These are phyloP conservation scores for Dioscorea dumetorum DNA, from an alignment of 106 monocot species.

Conservation along the genomic window DNA sequence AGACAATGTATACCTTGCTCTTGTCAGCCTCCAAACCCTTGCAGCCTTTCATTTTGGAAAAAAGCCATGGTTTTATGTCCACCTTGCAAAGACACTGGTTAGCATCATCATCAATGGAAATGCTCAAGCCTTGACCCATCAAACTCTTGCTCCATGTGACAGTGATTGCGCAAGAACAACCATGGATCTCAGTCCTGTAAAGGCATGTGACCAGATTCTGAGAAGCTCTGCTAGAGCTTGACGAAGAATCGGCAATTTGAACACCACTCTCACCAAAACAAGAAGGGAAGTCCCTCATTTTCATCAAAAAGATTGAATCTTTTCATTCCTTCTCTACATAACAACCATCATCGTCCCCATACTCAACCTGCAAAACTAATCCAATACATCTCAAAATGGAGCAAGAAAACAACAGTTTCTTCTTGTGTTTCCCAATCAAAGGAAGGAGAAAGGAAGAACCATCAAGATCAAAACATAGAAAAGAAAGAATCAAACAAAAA, in stretches of 20 bases:
- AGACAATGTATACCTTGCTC: conserved; percentile 26
- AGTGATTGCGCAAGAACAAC: not conserved
- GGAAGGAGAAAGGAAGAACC: no score
- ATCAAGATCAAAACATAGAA: no score
- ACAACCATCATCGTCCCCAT: no score
- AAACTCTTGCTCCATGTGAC: not conserved
- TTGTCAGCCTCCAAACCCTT: conserved; percentile 21
- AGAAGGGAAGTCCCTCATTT: conserved; percentile 9
- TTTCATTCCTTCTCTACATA: not conserved
- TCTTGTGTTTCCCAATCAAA: no score
- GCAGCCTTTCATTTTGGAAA: conserved; percentile 34
- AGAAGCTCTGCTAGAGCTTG: not conserved
- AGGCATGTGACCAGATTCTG: not conserved
- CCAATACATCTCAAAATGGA: no score
- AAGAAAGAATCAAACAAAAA: no score
- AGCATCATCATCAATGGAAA: not conserved
- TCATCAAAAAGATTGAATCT: not conserved
- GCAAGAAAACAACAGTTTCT: no score
- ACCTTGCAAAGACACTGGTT: conserved; percentile 3
- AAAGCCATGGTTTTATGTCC: conserved; percentile 2
- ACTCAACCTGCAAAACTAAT: no score
- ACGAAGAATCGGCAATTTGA: not conserved
- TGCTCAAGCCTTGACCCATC: not conserved
- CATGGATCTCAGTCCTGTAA: not conserved
- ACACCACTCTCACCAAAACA: conserved; percentile 3